phyloP scores from a whole-genome alignment of 2,329 filamentous ascomycete species.

The Trichoderma sp. region DNA sequence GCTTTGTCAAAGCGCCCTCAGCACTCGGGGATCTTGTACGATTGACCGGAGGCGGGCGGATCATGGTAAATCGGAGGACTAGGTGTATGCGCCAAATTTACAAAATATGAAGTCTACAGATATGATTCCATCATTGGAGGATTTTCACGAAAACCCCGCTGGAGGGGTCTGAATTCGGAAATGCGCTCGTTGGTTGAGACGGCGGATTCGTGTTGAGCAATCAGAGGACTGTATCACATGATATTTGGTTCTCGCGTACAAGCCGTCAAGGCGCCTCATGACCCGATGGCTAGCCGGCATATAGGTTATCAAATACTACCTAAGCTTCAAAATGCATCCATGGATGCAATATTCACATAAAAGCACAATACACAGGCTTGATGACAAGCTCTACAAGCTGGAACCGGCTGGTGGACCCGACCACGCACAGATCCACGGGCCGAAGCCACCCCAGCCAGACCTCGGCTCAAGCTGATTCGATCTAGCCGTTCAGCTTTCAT shows the following conservation, averaged over 20 bases:
- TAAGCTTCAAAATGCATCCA: not conserved
- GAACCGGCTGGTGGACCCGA: constrained; percentile 13
- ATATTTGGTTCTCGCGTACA: not conserved
- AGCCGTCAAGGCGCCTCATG: not conserved
- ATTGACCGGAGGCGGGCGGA: not conserved
- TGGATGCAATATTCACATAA: not conserved
- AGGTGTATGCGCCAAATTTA: not conserved
- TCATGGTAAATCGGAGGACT: not conserved
- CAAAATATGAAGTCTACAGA: not conserved
- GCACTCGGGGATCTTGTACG: not conserved
- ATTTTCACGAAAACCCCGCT: not conserved
- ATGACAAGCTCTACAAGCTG: not conserved
- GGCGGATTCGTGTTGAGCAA: not conserved
- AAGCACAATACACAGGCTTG: not conserved
- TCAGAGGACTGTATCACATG: constrained; percentile 17
- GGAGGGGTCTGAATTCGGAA: constrained; percentile 3
- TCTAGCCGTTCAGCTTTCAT: constrained; percentile 8
- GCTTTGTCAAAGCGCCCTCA: not conserved
- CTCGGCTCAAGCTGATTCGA: constrained; percentile 22
- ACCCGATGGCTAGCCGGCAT: not conserved
- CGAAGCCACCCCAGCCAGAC: constrained; percentile 28
- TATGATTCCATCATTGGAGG: not conserved
- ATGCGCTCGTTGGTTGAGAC: not conserved
- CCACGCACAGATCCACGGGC: constrained; percentile 25
- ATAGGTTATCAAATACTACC: not conserved